A percentile compares a stretch with the other conserved stretches of the same genome.
phyloP scores from a whole-genome alignment of 2,329 filamentous ascomycete species.

The Penicillium sp. region DNA sequence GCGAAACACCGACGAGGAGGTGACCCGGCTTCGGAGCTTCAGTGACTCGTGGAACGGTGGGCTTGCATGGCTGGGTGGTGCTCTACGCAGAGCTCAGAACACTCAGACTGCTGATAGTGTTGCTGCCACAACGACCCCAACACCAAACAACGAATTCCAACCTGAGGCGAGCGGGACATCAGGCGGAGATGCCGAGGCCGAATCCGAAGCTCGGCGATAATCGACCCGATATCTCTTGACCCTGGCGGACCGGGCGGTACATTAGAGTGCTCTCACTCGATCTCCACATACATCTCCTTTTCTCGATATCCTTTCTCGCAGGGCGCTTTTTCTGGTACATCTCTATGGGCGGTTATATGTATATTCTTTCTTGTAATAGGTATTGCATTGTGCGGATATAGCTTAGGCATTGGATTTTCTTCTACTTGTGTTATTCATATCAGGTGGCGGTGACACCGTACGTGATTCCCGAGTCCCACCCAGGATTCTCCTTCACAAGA shows the following conservation, averaged over 20 bases:
- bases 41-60: slow-evolving; percentile 39
- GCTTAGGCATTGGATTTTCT: slow-evolving; percentile 15
- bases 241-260: slow-evolving; percentile 5
- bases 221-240: neutral
- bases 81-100: slow-evolving; percentile 23
- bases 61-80: slow-evolving; percentile 36
- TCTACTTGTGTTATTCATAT: neutral
- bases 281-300: slow-evolving; percentile 7
- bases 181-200: neutral
- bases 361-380: slow-evolving; percentile 20
- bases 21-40: slow-evolving; percentile 34
- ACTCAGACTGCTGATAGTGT: slow-evolving; percentile 7
- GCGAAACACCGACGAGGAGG: slow-evolving; percentile 17
- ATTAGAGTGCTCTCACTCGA: slow-evolving; percentile 25
- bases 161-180: neutral
- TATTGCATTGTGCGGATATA: slow-evolving; percentile 21
- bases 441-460: no score
- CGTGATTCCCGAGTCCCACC: no score
- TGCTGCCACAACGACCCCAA: slow-evolving; percentile 13
- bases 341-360: neutral
- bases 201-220: slow-evolving; percentile 12
- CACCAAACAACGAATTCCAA: slow-evolving; percentile 8
- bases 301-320: neutral
- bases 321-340: slow-evolving; percentile 8
- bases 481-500: no score